phyloP scores from a whole-genome alignment of 1,139 yeast species.

The Candida pseudoviswanathii region DNA sequence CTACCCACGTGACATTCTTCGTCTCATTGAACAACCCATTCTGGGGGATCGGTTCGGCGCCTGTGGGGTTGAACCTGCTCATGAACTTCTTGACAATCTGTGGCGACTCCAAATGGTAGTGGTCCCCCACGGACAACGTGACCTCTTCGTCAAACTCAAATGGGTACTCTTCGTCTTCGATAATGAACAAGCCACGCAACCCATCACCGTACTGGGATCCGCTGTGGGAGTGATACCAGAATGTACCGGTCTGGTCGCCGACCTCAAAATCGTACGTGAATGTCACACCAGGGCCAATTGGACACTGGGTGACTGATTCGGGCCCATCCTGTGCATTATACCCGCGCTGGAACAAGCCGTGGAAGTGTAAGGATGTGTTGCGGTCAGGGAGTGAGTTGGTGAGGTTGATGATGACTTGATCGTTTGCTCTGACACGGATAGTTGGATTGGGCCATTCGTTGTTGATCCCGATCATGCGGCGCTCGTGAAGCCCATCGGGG shows the following conservation, averaged over 20 bases:
- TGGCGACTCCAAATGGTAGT: conserved; percentile 74
- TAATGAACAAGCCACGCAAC: conserved; percentile 76
- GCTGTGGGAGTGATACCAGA: conserved; percentile 95
- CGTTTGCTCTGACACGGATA: conserved; percentile 71
- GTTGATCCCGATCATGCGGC: conserved; percentile 79
- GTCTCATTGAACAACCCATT: conserved; percentile 79
- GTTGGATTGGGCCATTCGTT: conserved; percentile 86
- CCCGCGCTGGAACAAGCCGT: conserved; percentile 84
- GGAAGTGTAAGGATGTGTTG: conserved; percentile 85
- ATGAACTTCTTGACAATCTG: conserved; percentile 58
- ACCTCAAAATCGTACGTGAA: conserved; percentile 81
- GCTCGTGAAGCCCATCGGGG: conserved; percentile 71
- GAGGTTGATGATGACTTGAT: conserved; percentile 67
- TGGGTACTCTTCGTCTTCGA: conserved; percentile 53
- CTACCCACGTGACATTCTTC: conserved; percentile 66
- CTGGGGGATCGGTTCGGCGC: conserved; percentile 95
- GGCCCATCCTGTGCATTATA: conserved; percentile 85
- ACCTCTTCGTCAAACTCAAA: conserved; percentile 76
- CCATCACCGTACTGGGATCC: conserved; percentile 91
- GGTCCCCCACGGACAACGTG: conserved; percentile 69
- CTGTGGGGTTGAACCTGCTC: conserved; percentile 83
- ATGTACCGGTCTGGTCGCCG: conserved; percentile 78
- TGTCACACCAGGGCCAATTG: conserved; percentile 73
- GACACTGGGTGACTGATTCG: conserved; percentile 83
- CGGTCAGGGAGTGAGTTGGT: conserved; percentile 67